Conservation (phyloP, 257 asterid genomes). For the Penstemon davidsonii region DNA sequence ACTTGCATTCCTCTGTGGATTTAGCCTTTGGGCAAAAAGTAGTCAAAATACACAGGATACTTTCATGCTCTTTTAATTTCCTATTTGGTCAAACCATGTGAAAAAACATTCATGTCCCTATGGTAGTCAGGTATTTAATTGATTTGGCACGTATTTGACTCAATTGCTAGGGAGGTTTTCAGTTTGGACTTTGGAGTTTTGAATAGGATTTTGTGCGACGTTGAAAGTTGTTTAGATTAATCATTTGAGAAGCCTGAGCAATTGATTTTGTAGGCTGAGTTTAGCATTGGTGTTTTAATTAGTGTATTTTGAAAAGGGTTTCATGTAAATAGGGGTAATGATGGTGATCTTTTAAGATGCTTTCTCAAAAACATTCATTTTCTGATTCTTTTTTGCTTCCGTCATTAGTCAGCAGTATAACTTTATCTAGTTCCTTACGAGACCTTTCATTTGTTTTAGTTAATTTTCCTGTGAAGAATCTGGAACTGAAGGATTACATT, state of each 20-base stretch:
- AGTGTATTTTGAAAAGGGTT: too few species aligned
- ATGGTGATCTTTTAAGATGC: too few species aligned
- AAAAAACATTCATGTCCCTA: not conserved
- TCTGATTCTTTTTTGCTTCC: not conserved
- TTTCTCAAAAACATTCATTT: too few species aligned
- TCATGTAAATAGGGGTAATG: too few species aligned
- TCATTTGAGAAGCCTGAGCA: too few species aligned
- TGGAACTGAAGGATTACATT: slow-evolving; percentile 89
- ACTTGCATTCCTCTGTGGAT: slow-evolving; percentile 1
- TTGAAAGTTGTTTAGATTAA: too few species aligned
- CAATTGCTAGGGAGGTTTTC: not conserved
- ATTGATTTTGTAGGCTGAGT: too few species aligned
- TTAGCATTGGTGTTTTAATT: too few species aligned
- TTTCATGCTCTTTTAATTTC: not conserved
- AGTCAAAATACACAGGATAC: not conserved
- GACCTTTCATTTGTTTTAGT: slow-evolving; percentile 39
- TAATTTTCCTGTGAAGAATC: slow-evolving; percentile 96
- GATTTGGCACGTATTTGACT: not conserved
- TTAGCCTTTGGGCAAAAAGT: not conserved
- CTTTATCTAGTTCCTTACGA: slow-evolving; percentile 3
- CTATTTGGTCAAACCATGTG: not conserved
- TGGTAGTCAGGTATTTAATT: not conserved
- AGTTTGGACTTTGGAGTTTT: not conserved
- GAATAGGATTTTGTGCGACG: too few species aligned
- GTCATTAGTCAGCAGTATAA: not conserved